Evolutionary conservation across 495 filamentous ascomycete genomes (phyloP), one percentile per base, ranked within the genome.

Genomic region (Neurospora discreta): DNA sequence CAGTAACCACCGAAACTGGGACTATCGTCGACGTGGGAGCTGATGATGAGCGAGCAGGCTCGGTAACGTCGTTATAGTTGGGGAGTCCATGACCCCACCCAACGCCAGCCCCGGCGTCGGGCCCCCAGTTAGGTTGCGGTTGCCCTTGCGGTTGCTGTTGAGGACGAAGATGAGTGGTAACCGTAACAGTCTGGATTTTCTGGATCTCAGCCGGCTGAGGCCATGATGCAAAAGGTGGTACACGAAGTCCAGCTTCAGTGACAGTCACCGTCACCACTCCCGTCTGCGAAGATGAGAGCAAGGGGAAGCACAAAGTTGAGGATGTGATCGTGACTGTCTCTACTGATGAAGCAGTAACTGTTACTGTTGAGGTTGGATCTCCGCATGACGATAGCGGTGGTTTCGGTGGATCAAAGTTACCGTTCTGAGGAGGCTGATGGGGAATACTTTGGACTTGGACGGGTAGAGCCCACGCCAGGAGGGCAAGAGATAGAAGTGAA

Each of bases 321-420:
- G 44, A 36, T 18, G 38, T 42, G 0, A 69, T 11, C 0, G 40
- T 72, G 1, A 72, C 26, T 3, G 72, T 71, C 33, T 68, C 39
- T 9, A 15, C 26, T 3, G 72, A 30, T 8, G 40, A 33, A 13
- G 42, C 40, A 1, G 70, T 40, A 39, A 69, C 23, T 13, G 74
- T 74, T 13, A 72, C 58, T 67, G 75, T 76, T 2, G 71, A 41
- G 11, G 69, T 69, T 69, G 69, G 3, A 36, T 58, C 26, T 0
- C 52, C 52, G 7, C 52, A 65, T 65, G 26, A 23, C 23, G 10
- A 26, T 60, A 23, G 52, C 1, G 3, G 26, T 65, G 15, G 26
- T 36, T 15, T 30, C 15, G 52, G 52, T 9, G 52, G 52, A 15
- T 65, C 4, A 36, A 36, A 36, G 33, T 60, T 36, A 4, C 18